Base-by-base conservation (phyloP, 179 eudicot species). In the Heliamphora pulchella region DNA sequence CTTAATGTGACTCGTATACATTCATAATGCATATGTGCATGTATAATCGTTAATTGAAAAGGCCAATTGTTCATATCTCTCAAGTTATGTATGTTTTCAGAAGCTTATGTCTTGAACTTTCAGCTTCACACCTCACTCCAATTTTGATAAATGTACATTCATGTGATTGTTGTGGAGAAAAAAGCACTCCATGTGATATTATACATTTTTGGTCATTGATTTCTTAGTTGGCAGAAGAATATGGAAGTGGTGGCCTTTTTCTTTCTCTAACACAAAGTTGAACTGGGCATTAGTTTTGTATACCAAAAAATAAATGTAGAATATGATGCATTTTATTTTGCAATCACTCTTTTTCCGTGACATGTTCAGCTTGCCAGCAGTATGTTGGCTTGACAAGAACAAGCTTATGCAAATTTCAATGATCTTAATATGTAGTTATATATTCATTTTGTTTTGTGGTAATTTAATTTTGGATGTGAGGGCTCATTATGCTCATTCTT, bases 151-250 rank as follows among this genome's bases (percentile, higher is more conserved):
- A 14, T 61, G 48, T 76, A 43, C 47, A 22, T 31, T 41, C 10
- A 44, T 53, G 62, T 18, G 44, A 18, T 73, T 73, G n/a, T 73
- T 53, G 46, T 71, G 55, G 69, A 43, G 72, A 68, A 9, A 50
- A 68, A 44, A 4, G 72, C 51, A 47, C 5, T 66, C 20, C 3
- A 5, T 41, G 46, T 2, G 71, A 9, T 41, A 66, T 17, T 47
- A 17, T 66, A 4, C 11, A 17, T 66, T 8, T 17, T 18, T 20
- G 57, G 44, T n/a, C 61, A 15, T 50, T 53, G 41, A 50, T 72
- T 50, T 20, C 41, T 61, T 51, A 50, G 76, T 8, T 51, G 14
- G 46, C 48, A 31, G 22, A 6, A 51, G 18, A 17, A 72, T 72
- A 20, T 20, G 17, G 61, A 66, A 66, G 47, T 3, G 7, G 9